Conservation (phyloP, 306 rosid species). For the Betula pendula region DNA sequence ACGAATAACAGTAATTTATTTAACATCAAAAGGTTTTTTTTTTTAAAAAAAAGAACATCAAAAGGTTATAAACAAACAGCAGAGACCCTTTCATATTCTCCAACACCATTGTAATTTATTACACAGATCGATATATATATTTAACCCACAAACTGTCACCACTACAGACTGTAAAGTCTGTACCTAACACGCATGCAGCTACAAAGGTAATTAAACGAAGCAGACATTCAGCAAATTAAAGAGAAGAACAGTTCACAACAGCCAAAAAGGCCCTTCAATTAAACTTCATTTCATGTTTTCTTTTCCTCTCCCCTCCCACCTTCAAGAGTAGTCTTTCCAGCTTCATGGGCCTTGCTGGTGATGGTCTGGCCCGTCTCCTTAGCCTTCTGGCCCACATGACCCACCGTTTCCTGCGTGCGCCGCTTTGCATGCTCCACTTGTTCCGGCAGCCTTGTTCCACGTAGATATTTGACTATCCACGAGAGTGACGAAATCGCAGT, state of each 20-base stretch:
- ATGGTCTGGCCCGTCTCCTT: conserved; percentile 13
- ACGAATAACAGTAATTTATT: neutral
- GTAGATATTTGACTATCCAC: conserved; percentile 45
- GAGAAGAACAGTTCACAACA: neutral
- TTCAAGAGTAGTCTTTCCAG: conserved; percentile 22
- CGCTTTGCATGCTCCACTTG: conserved; percentile 29
- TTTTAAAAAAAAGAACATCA: too few relatives aligned
- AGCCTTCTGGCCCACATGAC: conserved; percentile 25
- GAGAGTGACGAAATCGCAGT: conserved; percentile 59
- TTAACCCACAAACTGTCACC: neutral
- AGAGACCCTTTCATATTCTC: neutral
- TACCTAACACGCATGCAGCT: neutral
- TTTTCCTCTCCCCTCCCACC: conserved; percentile 6
- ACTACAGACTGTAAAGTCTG: neutral
- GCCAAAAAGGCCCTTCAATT: neutral
- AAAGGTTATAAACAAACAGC: neutral
- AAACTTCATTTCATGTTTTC: neutral
- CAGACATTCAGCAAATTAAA: neutral
- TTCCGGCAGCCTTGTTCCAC: conserved; percentile 31
- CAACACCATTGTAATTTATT: neutral
- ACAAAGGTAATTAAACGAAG: neutral
- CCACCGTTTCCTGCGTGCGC: conserved; percentile 29
- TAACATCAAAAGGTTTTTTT: too few relatives aligned
- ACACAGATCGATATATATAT: neutral
- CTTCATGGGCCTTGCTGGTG: conserved; percentile 24